Evolutionary conservation across 495 filamentous ascomycete genomes (phyloP).

Genomic region (Poronia punctata): DNA sequence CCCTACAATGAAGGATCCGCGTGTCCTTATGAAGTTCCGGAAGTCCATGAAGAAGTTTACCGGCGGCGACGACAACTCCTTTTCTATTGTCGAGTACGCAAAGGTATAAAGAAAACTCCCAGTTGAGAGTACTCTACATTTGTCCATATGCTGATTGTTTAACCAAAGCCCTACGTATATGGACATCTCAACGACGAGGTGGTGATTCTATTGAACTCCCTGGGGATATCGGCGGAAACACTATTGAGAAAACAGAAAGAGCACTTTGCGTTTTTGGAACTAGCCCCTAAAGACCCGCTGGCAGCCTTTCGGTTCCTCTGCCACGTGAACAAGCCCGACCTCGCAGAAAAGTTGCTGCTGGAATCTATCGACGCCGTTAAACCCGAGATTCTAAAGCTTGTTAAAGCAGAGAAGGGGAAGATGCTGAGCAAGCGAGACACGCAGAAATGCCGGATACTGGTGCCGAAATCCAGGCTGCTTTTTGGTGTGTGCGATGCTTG

Average conservation of each 20-base stretch:
- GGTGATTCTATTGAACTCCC: slow-evolving; percentile 35
- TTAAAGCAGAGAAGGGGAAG: slow-evolving; percentile 33
- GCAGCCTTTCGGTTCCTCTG: slow-evolving; percentile 39
- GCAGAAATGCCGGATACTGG: slow-evolving; percentile 40
- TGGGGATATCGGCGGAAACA: slow-evolving; percentile 31
- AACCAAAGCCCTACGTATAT: slow-evolving; percentile 37
- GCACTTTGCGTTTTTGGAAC: slow-evolving; percentile 34
- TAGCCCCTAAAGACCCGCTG: slow-evolving; percentile 23
- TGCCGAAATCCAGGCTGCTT: slow-evolving; percentile 39
- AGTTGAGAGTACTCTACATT: background rate
- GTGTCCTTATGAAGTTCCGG: slow-evolving; percentile 34
- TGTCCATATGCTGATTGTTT: background rate
- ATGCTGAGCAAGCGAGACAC: slow-evolving; percentile 43
- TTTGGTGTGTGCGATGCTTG: slow-evolving; percentile 45
- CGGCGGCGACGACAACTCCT: slow-evolving; percentile 35
- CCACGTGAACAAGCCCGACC: slow-evolving; percentile 30
- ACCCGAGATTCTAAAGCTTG: slow-evolving; percentile 24
- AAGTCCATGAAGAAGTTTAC: slow-evolving; percentile 49
- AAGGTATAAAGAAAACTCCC: no score
- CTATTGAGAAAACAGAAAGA: slow-evolving; percentile 39
- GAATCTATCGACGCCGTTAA: slow-evolving; percentile 32
- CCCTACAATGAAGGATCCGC: slow-evolving; percentile 23
- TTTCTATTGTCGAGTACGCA: slow-evolving; percentile 43
- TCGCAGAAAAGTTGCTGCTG: slow-evolving; percentile 42
- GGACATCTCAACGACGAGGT: slow-evolving; percentile 47